Evolutionary conservation across 495 filamentous ascomycete genomes (phyloP).

Genomic region (Penicillium samsonianum): DNA sequence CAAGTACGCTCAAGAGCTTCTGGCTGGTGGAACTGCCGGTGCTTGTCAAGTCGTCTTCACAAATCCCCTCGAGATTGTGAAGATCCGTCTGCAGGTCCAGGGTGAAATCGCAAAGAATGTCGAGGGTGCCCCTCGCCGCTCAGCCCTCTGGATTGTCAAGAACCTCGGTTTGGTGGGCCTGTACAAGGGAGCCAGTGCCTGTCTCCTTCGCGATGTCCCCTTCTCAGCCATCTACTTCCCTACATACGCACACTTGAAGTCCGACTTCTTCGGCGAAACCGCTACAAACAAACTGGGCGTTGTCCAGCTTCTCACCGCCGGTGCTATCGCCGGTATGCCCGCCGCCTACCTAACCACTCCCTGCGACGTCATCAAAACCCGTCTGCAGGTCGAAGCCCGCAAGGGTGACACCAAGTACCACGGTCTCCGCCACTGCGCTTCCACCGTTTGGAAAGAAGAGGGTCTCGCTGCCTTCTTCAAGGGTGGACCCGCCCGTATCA

Average conservation of each 20-base stretch:
- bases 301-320: constrained; percentile 87
- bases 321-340: constrained; percentile 98
- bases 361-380: constrained; percentile 98
- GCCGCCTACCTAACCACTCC: constrained; percentile 97
- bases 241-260: constrained; percentile 90
- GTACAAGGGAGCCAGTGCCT: constrained; percentile 97
- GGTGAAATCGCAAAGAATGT: constrained; percentile 90
- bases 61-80: constrained; percentile 97
- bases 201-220: constrained; percentile 90
- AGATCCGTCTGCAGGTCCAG: constrained; percentile 97
- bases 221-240: constrained; percentile 99
- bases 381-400: constrained; percentile 93
- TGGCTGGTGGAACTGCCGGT: constrained; percentile 89
- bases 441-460: constrained; percentile 82
- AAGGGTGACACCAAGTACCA: constrained; percentile 90
- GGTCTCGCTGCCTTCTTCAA: constrained; percentile 98
- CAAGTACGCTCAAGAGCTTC: constrained; percentile 66
- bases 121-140: constrained; percentile 79
- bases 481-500: constrained; percentile 89
- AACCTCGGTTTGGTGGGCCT: constrained; percentile 94
- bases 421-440: constrained; percentile 81
- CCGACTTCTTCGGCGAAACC: constrained; percentile 88
- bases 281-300: constrained; percentile 88
- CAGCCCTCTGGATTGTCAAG: constrained; percentile 94
- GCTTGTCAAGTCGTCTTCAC: constrained; percentile 98